phyloP scores from a whole-genome alignment of 441 rosid genomes.

The Erodium moschatum region DNA sequence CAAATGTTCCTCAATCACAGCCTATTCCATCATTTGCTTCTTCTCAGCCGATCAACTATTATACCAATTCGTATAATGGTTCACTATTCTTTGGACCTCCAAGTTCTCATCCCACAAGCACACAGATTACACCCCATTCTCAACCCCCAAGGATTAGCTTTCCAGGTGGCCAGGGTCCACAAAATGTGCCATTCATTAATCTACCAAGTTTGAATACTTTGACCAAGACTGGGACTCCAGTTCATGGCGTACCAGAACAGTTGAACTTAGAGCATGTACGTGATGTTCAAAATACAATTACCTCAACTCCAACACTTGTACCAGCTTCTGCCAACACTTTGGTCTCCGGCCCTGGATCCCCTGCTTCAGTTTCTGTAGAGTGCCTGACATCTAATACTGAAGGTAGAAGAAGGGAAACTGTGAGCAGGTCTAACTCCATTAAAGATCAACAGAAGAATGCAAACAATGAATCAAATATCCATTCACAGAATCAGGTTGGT shows the following conservation, averaged over 20 bases:
- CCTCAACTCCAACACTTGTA: slow-evolving; percentile 39
- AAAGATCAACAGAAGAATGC: slow-evolving; percentile 45
- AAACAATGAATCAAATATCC: slow-evolving; percentile 36
- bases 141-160: slow-evolving; percentile 53
- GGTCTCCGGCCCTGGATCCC: slow-evolving; percentile 16
- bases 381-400: slow-evolving; percentile 26
- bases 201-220: background rate
- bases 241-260: background rate
- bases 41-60: slow-evolving; percentile 47
- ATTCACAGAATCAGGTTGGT: slow-evolving; percentile 26
- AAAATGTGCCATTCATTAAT: slow-evolving; percentile 36
- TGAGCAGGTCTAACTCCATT: slow-evolving; percentile 44
- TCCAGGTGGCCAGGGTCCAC: slow-evolving; percentile 49
- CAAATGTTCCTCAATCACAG: too few relatives aligned
- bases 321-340: slow-evolving; percentile 30
- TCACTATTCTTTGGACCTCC: slow-evolving; percentile 41
- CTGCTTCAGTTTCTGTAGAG: slow-evolving; percentile 27
- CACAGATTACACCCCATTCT: slow-evolving; percentile 51
- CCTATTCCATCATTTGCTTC: slow-evolving; percentile 37
- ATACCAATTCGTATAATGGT: slow-evolving; percentile 37
- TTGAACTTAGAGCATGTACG: slow-evolving; percentile 31
- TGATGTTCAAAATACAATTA: slow-evolving; percentile 32
- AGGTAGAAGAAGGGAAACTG: slow-evolving; percentile 33
- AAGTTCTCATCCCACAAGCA: slow-evolving; percentile 45
- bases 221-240: slow-evolving; percentile 3